These are phyloP conservation scores for Adiantum capillusveneris DNA, from an alignment of 75 land plant species.

Conservation along the genomic window DNA sequence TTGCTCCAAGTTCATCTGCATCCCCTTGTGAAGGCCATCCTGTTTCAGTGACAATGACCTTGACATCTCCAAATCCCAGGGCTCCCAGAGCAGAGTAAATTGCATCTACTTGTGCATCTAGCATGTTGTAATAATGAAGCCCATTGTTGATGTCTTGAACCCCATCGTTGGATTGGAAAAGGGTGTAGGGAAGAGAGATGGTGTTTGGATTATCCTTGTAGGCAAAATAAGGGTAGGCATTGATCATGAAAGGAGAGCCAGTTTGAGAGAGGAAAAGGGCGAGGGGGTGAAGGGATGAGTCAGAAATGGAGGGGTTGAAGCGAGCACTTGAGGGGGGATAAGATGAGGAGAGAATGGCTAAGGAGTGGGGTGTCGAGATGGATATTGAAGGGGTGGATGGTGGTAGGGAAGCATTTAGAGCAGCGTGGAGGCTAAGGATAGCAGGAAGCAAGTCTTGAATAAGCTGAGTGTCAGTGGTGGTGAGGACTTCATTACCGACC, in stretches of 20 bases:
- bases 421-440: conserved; percentile 51
- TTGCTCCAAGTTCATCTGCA: conserved; percentile 38
- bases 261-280: conserved; percentile 48
- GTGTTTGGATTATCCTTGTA: conserved; percentile 41
- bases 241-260: conserved; percentile 60
- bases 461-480: conserved; percentile 23
- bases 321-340: conserved; percentile 63
- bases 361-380: conserved; percentile 62
- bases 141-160: conserved; percentile 47
- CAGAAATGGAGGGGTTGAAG: conserved; percentile 27
- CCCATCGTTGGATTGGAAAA: conserved; percentile 37
- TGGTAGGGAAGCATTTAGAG: conserved; percentile 36
- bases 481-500: conserved; percentile 72
- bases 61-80: conserved; percentile 29
- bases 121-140: conserved; percentile 45
- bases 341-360: conserved; percentile 42
- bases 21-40: conserved; percentile 78
- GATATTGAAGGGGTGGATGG: conserved; percentile 24
- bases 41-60: conserved; percentile 45
- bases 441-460: conserved; percentile 52
- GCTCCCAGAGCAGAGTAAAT: conserved; percentile 57
- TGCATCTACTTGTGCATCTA: conserved; percentile 85
- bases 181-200: conserved; percentile 66
- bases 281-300: conserved; percentile 42
- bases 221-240: conserved; percentile 78